Base-by-base conservation (phyloP, 352 stramenopile genomes). In the Salisapilia sapeloensis region DNA sequence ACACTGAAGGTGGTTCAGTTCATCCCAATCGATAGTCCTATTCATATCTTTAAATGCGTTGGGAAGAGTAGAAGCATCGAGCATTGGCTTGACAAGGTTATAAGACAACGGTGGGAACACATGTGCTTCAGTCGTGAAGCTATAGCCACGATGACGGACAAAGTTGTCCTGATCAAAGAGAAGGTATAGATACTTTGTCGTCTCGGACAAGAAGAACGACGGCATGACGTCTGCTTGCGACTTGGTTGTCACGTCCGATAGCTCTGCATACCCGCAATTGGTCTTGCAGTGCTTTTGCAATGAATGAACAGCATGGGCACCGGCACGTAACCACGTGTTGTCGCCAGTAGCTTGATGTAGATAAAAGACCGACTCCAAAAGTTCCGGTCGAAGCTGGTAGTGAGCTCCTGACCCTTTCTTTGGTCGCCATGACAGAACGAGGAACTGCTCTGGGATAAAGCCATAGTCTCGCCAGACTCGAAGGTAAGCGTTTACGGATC, bases 141-240 rank as follows among this genome's bases (percentile, higher is more conserved):
- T 70, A 59, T 94, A 97, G 22, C 84, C 69, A 14, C 76, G 56
- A 7, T 81, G 43, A 21, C 77, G 64, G 18, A 96, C 55, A 38
- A 94, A 86, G 33, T 97, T 91, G 15, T 84, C 83, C 26, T 56
- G 76, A 46, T 84, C 77, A 34, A 85, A 99, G 4, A 97, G 82
- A 31, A 99, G 44, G 56, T 96, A 98, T 2, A 99, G 61, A 55
- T 99, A 99, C 55, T 99, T 99, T 51, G 95, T 80, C 9, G 95
- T 99, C 60, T 99, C 96, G 8, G 84, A 96, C 0, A 99, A 65
- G 48, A 99, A 98, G 48, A 97, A 99, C 4, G 81, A 97, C 28
- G 93, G 93, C 96, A 99, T 99, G 44, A 93, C 79, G 44, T 99
- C 82, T 12, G 95, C 64, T 29, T 97, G 70, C 61, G 67, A 39